Evolutionary conservation across 169 alveolate genomes (phyloP), one percentile per base, ranked within the genome.

Genomic region (Plasmodium gonderi): DNA sequence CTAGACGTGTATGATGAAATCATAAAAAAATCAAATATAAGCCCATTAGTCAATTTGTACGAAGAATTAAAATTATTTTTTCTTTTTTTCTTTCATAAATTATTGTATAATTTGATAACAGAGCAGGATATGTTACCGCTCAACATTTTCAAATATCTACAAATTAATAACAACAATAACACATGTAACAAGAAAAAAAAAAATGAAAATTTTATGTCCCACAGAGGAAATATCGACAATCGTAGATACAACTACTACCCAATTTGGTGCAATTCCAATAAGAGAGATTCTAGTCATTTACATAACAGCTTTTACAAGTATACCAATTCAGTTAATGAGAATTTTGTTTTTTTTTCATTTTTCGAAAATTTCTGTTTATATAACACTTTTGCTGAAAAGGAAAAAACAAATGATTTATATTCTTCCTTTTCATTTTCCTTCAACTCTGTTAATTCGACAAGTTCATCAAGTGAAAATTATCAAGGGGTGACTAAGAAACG

Each of bases 1-100:
- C 33, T 87, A 38, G 87, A 75, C 20, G 93, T 87, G 67, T 87
- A 87, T 65, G 93, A 87, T 44, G 93, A 87, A 54, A 87, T 87
- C 54, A 87, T 87, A 74, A 87, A 87, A 76, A 74, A 87, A 17
- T 67, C 93, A 75, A 87, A 87, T 64, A 60, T 87, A 31, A 64
- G 47, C 12, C 72, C 93, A 3, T 29, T 87, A 49, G 67, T 74
- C 7, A 75, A 87, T 42, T 38, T 75, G 20, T 87, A 87, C 79
- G 87, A 87, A 76, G 87, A 87, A 78, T 78, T 87, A 65, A 87
- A 87, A 87, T 87, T 87, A 87, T 87, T 87, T 51, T 65, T 87
- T 31, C 51, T 87, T 38, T 54, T 51, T 17, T 87, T 87, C 33
- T 87, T 87, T 49, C 93, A 87, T 45, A 75, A 87, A 47, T 87